Conservation (phyloP, 2,329 filamentous ascomycete genomes). For the Epichloe gansuensis region DNA sequence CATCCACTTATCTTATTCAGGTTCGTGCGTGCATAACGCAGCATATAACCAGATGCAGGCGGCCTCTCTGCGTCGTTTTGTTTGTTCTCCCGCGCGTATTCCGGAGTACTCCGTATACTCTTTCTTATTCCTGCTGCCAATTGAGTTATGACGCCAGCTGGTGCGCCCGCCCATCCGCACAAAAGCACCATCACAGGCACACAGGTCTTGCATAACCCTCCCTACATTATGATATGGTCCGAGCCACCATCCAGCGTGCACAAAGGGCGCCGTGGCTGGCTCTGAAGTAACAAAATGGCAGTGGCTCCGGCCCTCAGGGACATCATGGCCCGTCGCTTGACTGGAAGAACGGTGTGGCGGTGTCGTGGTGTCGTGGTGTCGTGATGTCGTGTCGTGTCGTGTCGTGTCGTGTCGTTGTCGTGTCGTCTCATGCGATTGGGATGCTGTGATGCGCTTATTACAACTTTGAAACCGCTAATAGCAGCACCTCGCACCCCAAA, state of each 20-base stretch:
- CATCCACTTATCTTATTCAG: constrained; percentile 3
- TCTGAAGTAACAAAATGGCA: background rate
- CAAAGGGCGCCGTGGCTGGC: constrained; percentile 9
- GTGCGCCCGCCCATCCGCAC: constrained; percentile 13
- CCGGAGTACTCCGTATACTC: background rate
- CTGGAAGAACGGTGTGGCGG: background rate
- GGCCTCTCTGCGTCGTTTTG: constrained; percentile 7
- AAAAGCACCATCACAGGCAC: constrained; percentile 15
- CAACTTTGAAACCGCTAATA: background rate
- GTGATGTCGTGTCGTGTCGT: background rate
- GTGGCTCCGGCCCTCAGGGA: too few relatives aligned
- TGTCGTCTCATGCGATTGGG: background rate
- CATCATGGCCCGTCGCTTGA: too few relatives aligned
- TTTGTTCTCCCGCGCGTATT: background rate
- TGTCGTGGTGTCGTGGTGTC: too few relatives aligned
- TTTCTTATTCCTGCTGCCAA: background rate
- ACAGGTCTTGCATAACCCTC: constrained; percentile 20
- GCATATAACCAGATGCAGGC: constrained; percentile 6
- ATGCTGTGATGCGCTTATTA: background rate
- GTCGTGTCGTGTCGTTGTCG: too few relatives aligned
- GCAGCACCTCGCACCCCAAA: background rate
- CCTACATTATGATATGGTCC: constrained; percentile 15
- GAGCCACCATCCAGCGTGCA: constrained; percentile 13
- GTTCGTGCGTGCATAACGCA: constrained; percentile 4
- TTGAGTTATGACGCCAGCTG: background rate